phyloP scores from a whole-genome alignment of 331 rosid genomes.

The Acacia concinna region DNA sequence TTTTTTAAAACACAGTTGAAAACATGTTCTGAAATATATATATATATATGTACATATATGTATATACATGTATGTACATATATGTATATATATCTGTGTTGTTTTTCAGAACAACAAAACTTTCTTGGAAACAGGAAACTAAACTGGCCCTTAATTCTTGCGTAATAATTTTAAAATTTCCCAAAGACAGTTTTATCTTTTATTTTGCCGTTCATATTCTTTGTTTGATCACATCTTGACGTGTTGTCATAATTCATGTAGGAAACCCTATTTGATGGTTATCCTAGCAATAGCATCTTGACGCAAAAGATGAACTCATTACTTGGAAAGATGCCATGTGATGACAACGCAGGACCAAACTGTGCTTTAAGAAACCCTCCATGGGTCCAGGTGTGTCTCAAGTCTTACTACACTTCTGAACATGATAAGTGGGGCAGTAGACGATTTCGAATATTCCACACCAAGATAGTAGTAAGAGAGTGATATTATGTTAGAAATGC shows the following conservation, averaged over 20 bases:
- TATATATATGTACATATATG: no score
- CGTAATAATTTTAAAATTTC: background rate
- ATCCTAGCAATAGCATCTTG: constrained; percentile 36
- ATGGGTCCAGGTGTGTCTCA: constrained; percentile 61
- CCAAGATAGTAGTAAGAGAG: constrained; percentile 29
- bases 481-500: background rate
- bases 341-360: background rate
- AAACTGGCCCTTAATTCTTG: background rate
- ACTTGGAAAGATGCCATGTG: constrained; percentile 42
- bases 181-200: background rate
- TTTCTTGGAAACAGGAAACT: background rate
- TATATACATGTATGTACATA: no score
- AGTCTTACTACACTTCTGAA: constrained; percentile 39
- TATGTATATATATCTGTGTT: no score
- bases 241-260: constrained; percentile 24
- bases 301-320: constrained; percentile 45
- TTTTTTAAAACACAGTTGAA: no score
- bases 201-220: background rate
- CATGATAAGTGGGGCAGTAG: constrained; percentile 38
- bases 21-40: background rate
- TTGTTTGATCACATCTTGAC: background rate
- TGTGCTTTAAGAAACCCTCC: constrained; percentile 58
- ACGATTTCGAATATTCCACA: constrained; percentile 46
- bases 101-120: background rate
- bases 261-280: constrained; percentile 58